Conservation (phyloP, 2,329 filamentous ascomycete genomes). For the Aureobasidium lini region DNA sequence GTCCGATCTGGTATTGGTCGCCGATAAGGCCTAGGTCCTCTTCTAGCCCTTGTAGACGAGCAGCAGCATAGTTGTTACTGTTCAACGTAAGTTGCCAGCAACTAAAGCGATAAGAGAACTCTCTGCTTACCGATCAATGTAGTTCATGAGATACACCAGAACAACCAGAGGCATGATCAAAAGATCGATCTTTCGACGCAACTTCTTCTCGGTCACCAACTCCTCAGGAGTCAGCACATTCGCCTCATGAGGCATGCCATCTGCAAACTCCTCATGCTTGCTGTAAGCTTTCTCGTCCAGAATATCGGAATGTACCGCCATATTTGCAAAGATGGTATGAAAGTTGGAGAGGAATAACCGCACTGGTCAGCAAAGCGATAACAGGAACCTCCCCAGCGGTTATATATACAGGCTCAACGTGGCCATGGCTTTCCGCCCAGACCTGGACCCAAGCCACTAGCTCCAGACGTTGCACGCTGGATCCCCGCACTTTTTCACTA, state of each 20-base stretch:
- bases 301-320: neutral
- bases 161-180: constrained; percentile 64
- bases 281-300: constrained; percentile 2
- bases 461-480: neutral
- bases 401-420: constrained; percentile 7
- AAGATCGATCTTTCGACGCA: constrained; percentile 64
- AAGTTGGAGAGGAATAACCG: neutral
- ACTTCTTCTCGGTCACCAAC: constrained; percentile 41
- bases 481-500: neutral
- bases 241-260: neutral
- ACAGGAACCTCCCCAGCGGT: neutral
- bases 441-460: constrained; percentile 6
- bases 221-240: constrained; percentile 24
- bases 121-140: constrained; percentile 41
- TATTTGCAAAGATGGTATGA: neutral
- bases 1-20: constrained; percentile 56
- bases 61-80: constrained; percentile 56
- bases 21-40: constrained; percentile 50
- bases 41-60: constrained; percentile 57
- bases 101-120: neutral
- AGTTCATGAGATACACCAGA: constrained; percentile 69
- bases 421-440: constrained; percentile 10
- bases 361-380: neutral
- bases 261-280: neutral
- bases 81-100: neutral